Evolutionary conservation across 176 grass and related monocot species (phyloP), one percentile per base, ranked within the genome.

Genomic region (Cenchrus fungigraminus): DNA sequence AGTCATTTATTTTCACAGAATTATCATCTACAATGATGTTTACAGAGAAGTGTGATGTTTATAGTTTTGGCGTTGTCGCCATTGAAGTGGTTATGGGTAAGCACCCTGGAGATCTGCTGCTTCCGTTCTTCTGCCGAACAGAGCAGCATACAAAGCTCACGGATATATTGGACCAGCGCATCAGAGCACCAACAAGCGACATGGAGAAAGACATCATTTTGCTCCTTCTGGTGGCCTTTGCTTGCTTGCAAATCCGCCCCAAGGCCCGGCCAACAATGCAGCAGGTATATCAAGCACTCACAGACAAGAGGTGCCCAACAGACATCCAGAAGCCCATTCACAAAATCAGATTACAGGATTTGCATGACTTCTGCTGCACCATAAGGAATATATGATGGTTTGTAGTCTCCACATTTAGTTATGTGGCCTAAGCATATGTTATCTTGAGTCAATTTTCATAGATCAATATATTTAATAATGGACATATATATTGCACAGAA

Each of bases 41-140:
- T 4, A 85, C 73, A 0, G 59, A 80, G 59, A 89, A 85, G 20
- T 89, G 60, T 2, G 87, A 80, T 49, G 68, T 79, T 3, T 67
- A 83, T 43, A 83, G 65, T 0, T 88, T 78, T 20, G 87, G 76
- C 1, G 82, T 84, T 1, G 52, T 85, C 7, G 4, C 59, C 3
- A n/a, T 89, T 42, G 82, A 85, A 80, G 44, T 85, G 16, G 20
- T 75, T 7, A 85, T 89, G 62, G 82, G 82, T 34, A 76, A 76
- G 32, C 82, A 89, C 64, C 61, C 76, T 12, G 69, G 69, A 4
- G 52, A 75, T 52, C 42, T 85, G 0, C 77, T 81, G 12, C 70
- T 89, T 34, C 77, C 87, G 0, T 89, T 89, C 70, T 81, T 81
- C 20, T 85, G 87, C 53, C 62, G 12, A 68, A 85, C 77, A 62